phyloP scores from a whole-genome alignment of 176 grass and related monocot species.

The Lolium rigidum region DNA sequence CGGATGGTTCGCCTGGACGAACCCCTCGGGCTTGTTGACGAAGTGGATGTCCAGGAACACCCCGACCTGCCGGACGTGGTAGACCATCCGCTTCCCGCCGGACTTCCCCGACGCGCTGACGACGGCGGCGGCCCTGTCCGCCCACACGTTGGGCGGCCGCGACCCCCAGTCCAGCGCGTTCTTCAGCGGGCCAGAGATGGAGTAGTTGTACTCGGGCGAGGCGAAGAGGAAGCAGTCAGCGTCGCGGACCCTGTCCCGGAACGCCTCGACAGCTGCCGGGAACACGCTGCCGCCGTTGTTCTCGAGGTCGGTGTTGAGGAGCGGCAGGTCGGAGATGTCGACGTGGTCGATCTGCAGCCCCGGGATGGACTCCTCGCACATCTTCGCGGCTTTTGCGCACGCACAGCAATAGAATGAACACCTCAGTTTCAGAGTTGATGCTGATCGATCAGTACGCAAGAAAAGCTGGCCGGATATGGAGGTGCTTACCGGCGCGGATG shows the following conservation, averaged over 20 bases:
- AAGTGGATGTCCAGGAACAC: conserved; percentile 81
- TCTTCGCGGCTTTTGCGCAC: conserved; percentile 53
- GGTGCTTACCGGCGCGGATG: conserved; percentile 59
- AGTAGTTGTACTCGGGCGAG: conserved; percentile 96
- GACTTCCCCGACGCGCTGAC: conserved; percentile 69
- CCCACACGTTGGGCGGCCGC: conserved; percentile 64
- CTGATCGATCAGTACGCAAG: too few species aligned
- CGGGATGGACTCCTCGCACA: conserved; percentile 67
- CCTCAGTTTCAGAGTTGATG: not conserved
- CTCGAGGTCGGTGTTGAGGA: conserved; percentile 94
- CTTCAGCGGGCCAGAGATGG: conserved; percentile 74
- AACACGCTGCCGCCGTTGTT: conserved; percentile 34
- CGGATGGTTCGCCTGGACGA: conserved; percentile 47
- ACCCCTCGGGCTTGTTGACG: conserved; percentile 82
- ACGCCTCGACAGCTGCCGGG: conserved; percentile 68
- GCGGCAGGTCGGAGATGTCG: conserved; percentile 71
- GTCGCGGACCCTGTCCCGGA: conserved; percentile 56
- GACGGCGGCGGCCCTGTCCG: conserved; percentile 63
- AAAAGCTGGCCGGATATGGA: too few species aligned
- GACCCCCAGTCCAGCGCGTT: conserved; percentile 93
- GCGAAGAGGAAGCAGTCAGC: conserved; percentile 85
- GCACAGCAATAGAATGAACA: not conserved
- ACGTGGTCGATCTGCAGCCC: conserved; percentile 67
- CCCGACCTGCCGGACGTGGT: conserved; percentile 81
- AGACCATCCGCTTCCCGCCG: conserved; percentile 63